Evolutionary conservation across 1,139 yeast species (phyloP), one percentile per base, ranked within the genome.

Genomic region (Fermentozyma sake): DNA sequence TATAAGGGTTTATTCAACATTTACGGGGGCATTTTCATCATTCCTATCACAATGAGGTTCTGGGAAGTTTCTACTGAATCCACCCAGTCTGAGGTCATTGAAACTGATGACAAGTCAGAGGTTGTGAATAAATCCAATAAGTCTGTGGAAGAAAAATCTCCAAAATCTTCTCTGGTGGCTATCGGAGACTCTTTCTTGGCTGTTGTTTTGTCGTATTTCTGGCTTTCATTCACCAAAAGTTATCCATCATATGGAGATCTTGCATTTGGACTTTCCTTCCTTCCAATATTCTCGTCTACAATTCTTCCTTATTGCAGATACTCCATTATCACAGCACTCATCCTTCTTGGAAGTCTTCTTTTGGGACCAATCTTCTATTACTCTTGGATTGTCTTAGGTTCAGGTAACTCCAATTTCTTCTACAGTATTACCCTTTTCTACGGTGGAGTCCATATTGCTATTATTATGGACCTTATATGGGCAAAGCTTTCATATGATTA

Each of bases 381-480:
- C 52, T 72, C 93, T 39, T 91, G 99, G 99, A 85, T 91, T 41
- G 84, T 82, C 30, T 68, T 86, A 35, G 96, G 96, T 9, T 86
- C 93, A 16, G 99, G 97, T 14, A 91, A 91, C 58, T 80, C 96
- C 36, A 91, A 91, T 58, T 91, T 91, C 63, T 91, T 87, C 61
- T 91, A 89, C 61, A 95, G 97, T 29, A 83, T 91, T 43, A 86
- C 93, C 13, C 68, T 91, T 38, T 83, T 82, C 3, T 83, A 89
- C 60, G 80, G 86, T 0, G 61, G 78, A 10, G 85, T 87, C 3
- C 71, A 87, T 44, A 76, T 79, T 1, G 56, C 85, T 18, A 63
- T 85, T 3, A 46, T 87, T 17, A 69, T 82, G 33, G 98, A 93
- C 46, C 71, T 85, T 40, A 58, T 81, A 8, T 89, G 97, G 96